phyloP scores from a whole-genome alignment of 306 rosid species.

The Casuarina equisetifolia region DNA sequence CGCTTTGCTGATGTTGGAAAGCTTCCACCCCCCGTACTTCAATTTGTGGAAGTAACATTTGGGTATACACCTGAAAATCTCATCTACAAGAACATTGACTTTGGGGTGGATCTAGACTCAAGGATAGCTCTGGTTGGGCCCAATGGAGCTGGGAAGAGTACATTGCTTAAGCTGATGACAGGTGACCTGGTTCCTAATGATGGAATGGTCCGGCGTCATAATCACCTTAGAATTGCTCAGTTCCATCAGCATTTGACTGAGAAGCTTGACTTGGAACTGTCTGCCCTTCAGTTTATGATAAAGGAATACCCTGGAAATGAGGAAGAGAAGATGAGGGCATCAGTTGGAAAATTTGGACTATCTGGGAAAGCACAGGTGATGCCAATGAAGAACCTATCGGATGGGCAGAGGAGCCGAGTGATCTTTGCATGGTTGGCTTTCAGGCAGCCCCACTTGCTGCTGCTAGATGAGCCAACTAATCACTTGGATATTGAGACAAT shows the following conservation, averaged over 20 bases:
- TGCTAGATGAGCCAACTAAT: constrained; percentile 93
- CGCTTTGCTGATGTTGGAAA: constrained; percentile 96
- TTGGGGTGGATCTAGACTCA: constrained; percentile 94
- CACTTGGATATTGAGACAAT: constrained; percentile 98
- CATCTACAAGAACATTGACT: constrained; percentile 82
- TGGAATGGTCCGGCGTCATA: constrained; percentile 98
- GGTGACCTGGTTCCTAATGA: constrained; percentile 81
- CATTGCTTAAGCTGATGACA: constrained; percentile 93
- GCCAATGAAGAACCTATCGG: constrained; percentile 95
- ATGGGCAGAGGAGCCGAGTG: constrained; percentile 96
- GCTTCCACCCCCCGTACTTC: constrained; percentile 99
- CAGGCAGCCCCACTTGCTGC: constrained; percentile 88
- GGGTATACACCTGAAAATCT: constrained; percentile 94
- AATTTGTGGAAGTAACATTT: constrained; percentile 86
- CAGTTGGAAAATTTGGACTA: constrained; percentile 89
- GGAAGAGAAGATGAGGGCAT: constrained; percentile 95
- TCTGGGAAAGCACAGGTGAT: constrained; percentile 96
- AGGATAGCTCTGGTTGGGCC: constrained; percentile 97
- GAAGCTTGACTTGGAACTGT: constrained; percentile 80
- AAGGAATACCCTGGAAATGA: constrained; percentile 93
- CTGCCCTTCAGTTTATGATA: constrained; percentile 83
- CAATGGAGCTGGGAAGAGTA: constrained; percentile 99
- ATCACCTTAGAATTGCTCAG: constrained; percentile 97
- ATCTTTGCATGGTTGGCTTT: constrained; percentile 94
- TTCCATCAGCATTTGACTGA: constrained; percentile 95